Conservation (phyloP, 2,329 filamentous ascomycete species). For the Penicillium freii region DNA sequence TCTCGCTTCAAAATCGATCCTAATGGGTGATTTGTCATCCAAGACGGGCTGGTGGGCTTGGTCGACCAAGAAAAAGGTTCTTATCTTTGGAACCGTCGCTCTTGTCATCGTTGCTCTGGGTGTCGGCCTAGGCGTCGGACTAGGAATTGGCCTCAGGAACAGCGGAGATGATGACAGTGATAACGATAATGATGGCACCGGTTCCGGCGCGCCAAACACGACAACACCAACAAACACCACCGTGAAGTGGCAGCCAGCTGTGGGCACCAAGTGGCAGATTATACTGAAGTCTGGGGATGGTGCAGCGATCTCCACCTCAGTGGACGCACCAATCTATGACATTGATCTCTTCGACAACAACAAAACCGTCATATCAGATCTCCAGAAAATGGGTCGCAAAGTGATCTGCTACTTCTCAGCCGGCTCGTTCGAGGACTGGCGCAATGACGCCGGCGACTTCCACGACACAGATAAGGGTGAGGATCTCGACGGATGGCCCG, state of each 20-base stretch:
- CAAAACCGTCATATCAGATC: constrained; percentile 45
- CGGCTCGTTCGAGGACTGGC: constrained; percentile 65
- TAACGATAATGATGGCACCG: constrained; percentile 25
- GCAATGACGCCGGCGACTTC: constrained; percentile 59
- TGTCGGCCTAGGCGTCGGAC: constrained; percentile 57
- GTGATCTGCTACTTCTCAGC: constrained; percentile 76
- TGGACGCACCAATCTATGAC: constrained; percentile 59
- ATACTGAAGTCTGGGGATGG: constrained; percentile 43
- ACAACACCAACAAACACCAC: constrained; percentile 26
- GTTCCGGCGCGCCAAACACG: constrained; percentile 23
- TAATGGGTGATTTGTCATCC: constrained; percentile 13
- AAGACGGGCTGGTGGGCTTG: constrained; percentile 30
- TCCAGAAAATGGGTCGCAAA: constrained; percentile 55
- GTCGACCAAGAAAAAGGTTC: constrained; percentile 36
- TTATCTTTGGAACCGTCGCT: constrained; percentile 24
- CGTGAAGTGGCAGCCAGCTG: constrained; percentile 53
- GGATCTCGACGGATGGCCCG: constrained; percentile 61
- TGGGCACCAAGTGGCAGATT: constrained; percentile 61
- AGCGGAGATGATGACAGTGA: constrained; percentile 29
- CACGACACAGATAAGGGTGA: constrained; percentile 56
- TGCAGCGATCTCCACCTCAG: constrained; percentile 39
- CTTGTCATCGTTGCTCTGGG: constrained; percentile 49
- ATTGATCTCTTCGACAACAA: constrained; percentile 59
- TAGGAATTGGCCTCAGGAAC: constrained; percentile 54
- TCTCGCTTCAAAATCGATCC: not conserved